Evolutionary conservation across 257 asterid genomes (phyloP).

Genomic region (Salvia miltiorrhiza): DNA sequence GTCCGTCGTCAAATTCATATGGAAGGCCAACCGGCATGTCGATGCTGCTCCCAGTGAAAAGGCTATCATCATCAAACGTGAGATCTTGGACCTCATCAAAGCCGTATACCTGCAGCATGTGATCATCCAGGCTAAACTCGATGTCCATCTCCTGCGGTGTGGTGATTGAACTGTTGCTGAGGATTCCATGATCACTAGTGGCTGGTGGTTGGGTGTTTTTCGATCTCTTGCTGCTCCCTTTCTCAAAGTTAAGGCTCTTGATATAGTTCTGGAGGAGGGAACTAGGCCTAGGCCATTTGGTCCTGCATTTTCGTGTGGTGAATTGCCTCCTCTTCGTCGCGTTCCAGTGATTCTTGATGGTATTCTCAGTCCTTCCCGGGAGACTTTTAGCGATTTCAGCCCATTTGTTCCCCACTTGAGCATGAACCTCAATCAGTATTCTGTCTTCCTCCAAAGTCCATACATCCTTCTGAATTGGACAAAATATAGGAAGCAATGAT

Average conservation of each 20-base stretch:
- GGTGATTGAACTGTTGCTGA: background rate
- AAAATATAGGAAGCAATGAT: background rate
- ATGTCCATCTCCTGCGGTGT: background rate
- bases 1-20: conserved; percentile 15
- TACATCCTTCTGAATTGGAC: conserved; percentile 58
- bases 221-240: conserved; percentile 26
- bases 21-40: conserved; percentile 21
- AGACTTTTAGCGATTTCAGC: conserved; percentile 89
- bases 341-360: conserved; percentile 95
- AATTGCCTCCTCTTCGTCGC: conserved; percentile 83
- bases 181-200: conserved; percentile 1
- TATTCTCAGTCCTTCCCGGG: conserved; percentile 79
- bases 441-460: conserved; percentile 91
- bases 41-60: conserved; percentile 25
- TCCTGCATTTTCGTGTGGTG: conserved; percentile 69
- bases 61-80: conserved; percentile 22
- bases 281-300: conserved; percentile 79
- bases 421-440: conserved; percentile 63
- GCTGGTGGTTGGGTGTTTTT: conserved; percentile 3
- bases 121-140: conserved; percentile 20
- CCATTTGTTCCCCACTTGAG: conserved; percentile 89
- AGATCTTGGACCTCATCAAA: conserved; percentile 30
- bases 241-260: conserved; percentile 55
- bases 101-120: conserved; percentile 17
- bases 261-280: conserved; percentile 78